These are phyloP conservation scores for Pseudocercospora fuligena DNA, from an alignment of 2,329 filamentous ascomycete genomes.

Conservation along the genomic window DNA sequence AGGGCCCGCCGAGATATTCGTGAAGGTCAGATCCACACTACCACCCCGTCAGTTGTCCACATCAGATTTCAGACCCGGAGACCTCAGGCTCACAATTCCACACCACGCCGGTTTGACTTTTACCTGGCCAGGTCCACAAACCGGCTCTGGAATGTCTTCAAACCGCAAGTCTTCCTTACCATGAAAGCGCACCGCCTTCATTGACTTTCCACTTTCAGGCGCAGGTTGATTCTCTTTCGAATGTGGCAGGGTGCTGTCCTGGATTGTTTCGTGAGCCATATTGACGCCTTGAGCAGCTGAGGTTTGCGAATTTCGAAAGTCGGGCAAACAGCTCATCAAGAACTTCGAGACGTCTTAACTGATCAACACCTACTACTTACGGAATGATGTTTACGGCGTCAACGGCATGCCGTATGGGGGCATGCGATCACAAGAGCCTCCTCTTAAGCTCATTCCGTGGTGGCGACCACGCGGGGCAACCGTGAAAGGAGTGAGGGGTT, in stretches of 20 bases:
- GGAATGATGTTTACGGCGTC: background rate
- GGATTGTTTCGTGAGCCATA: slow-evolving; percentile 20
- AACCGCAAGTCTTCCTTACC: slow-evolving; percentile 43
- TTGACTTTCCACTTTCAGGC: slow-evolving; percentile 26
- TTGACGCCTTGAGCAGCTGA: background rate
- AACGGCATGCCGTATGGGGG: slow-evolving; percentile 1
- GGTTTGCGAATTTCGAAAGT: background rate
- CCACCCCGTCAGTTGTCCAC: too few species aligned
- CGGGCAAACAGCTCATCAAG: background rate
- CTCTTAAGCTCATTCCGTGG: background rate
- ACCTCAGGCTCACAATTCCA: slow-evolving; percentile 29
- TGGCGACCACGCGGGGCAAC: background rate
- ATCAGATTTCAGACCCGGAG: too few species aligned
- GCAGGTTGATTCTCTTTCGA: slow-evolving; percentile 18
- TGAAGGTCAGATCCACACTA: slow-evolving; percentile 36
- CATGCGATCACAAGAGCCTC: slow-evolving; percentile 1
- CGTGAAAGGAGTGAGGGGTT: background rate
- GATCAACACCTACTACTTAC: background rate
- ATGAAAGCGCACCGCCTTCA: slow-evolving; percentile 47
- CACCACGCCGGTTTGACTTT: slow-evolving; percentile 45
- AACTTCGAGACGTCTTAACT: background rate
- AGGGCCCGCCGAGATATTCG: slow-evolving; percentile 43
- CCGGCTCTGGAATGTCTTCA: slow-evolving; percentile 41
- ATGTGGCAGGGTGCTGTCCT: slow-evolving; percentile 20
- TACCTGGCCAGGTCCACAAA: slow-evolving; percentile 42